A percentile compares a stretch with the other conserved stretches of the same genome.
Evolutionary conservation across 2,329 filamentous ascomycete species (phyloP).

Genomic region (Apiospora koreana): DNA sequence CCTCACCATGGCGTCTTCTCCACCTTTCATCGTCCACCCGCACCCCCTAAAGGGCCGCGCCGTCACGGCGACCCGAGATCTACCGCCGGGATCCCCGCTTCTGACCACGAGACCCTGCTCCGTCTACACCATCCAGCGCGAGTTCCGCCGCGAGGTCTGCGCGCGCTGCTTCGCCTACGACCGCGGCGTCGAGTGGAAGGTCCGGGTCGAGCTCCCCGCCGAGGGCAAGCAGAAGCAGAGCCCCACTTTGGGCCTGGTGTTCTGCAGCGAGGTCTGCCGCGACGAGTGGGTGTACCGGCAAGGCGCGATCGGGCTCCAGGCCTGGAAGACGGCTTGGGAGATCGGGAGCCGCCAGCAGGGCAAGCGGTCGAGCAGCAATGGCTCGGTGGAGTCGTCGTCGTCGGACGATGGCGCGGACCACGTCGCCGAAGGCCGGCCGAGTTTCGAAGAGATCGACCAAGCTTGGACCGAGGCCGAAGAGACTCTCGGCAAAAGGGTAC

Average conservation of each 20-base stretch:
- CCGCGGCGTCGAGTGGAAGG: conserved; percentile 11
- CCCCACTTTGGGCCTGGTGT: background rate
- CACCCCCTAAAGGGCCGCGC: conserved; percentile 10
- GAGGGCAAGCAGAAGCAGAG: conserved; percentile 12
- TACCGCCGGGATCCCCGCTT: background rate
- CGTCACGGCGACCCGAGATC: conserved; percentile 1
- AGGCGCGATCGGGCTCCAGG: background rate
- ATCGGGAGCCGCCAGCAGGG: conserved; percentile 8
- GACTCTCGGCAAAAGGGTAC: background rate
- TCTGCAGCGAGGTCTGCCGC: conserved; percentile 7
- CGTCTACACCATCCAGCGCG: conserved; percentile 11
- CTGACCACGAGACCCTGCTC: background rate
- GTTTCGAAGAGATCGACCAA: background rate
- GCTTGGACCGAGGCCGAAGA: background rate
- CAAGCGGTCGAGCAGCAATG: background rate
- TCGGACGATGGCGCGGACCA: background rate
- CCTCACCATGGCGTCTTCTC: background rate
- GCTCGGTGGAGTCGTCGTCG: background rate
- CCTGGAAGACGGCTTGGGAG: conserved; percentile 10
- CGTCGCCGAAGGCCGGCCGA: background rate
- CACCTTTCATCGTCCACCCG: background rate
- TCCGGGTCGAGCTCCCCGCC: background rate
- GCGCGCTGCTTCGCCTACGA: conserved; percentile 11
- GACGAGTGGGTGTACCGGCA: conserved; percentile 2
- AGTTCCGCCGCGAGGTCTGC: conserved; percentile 13